A percentile compares a stretch with the other conserved stretches of the same genome.
phyloP scores from a whole-genome alignment of 2,329 filamentous ascomycete species.

The Fusarium globosum region DNA sequence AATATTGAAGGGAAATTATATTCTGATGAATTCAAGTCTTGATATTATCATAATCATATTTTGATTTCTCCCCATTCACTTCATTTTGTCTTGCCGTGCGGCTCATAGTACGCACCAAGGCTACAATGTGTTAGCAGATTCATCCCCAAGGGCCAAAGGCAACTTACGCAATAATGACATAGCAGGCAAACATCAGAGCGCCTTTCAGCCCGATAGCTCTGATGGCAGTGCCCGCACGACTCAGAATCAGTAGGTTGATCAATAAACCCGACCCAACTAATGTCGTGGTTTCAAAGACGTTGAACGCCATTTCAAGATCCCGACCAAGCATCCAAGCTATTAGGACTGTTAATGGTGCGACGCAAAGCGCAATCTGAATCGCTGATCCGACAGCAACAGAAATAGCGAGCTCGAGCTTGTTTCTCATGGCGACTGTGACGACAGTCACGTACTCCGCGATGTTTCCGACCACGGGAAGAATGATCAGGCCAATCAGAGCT shows the following conservation, averaged over 20 bases:
- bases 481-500: conserved; percentile 69
- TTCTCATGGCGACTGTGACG: conserved; percentile 67
- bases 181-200: conserved; percentile 64
- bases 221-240: conserved; percentile 76
- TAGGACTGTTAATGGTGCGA: conserved; percentile 69
- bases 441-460: conserved; percentile 72
- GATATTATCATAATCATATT: conserved; percentile 25
- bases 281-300: conserved; percentile 79
- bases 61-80: neutral
- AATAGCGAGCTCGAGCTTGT: conserved; percentile 72
- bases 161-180: conserved; percentile 60
- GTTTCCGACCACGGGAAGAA: conserved; percentile 71
- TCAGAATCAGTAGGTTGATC: conserved; percentile 80
- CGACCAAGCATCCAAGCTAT: conserved; percentile 67
- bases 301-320: conserved; percentile 75
- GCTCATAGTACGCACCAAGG: conserved; percentile 36
- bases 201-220: conserved; percentile 62
- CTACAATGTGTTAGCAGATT: neutral
- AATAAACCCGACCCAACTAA: conserved; percentile 77
- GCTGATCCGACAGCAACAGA: conserved; percentile 69
- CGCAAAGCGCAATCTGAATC: conserved; percentile 71
- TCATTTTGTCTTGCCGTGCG: conserved; percentile 18
- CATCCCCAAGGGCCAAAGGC: rapidly evolving
- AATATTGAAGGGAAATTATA: neutral
- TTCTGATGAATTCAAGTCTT: neutral